Evolutionary conservation across 768 basidiomycete species (phyloP).

Genomic region (Amanita rubescens): DNA sequence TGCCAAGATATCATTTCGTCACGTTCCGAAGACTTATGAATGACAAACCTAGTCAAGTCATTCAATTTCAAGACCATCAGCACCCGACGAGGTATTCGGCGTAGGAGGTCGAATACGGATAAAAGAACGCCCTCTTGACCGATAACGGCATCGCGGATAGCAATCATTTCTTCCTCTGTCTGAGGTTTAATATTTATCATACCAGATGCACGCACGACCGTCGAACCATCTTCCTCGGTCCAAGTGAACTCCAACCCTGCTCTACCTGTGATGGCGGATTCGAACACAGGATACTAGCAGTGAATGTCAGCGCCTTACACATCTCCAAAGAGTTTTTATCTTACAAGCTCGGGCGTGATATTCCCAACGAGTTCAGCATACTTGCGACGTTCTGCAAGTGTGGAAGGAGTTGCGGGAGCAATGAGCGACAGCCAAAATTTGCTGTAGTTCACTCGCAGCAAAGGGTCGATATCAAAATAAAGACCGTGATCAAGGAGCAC

Average conservation of each 20-base stretch:
- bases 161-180: conserved; percentile 70
- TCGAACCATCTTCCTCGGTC: conserved; percentile 27
- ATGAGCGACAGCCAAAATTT: conserved; percentile 91
- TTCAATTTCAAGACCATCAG: conserved; percentile 83
- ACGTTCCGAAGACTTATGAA: not conserved
- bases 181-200: conserved; percentile 72
- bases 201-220: conserved; percentile 61
- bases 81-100: conserved; percentile 78
- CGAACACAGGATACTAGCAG: conserved; percentile 82
- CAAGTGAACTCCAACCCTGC: conserved; percentile 63
- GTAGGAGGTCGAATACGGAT: conserved; percentile 81
- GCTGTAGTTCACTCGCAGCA: conserved; percentile 77
- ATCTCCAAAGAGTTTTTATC: conserved; percentile 15
- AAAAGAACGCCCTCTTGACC: conserved; percentile 75
- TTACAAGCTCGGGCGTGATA: conserved; percentile 77
- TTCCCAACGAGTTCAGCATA: conserved; percentile 91
- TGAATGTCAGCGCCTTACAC: not conserved
- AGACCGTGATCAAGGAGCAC: conserved; percentile 91
- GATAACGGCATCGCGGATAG: conserved; percentile 76
- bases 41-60: conserved; percentile 65
- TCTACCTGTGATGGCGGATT: conserved; percentile 90
- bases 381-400: conserved; percentile 63
- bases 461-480: conserved; percentile 83
- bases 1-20: conserved; percentile 18
- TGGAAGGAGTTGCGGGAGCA: conserved; percentile 56